Conservation (phyloP, 2,329 filamentous ascomycete species). For the Cadophora sp. region DNA sequence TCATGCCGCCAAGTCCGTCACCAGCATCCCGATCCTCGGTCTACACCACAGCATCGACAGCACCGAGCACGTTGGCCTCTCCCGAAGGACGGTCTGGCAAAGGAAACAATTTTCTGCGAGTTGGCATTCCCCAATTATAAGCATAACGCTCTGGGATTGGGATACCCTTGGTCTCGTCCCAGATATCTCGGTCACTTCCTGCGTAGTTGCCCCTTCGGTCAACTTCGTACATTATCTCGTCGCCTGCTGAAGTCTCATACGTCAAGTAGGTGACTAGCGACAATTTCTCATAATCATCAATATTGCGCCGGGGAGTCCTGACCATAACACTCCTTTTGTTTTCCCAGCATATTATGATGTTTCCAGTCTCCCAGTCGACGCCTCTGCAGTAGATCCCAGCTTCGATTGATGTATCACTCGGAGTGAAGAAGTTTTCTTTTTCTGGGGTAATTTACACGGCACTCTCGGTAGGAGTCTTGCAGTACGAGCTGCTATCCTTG, state of each 20-base stretch:
- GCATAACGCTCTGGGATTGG: background rate
- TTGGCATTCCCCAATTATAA: background rate
- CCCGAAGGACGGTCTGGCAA: background rate
- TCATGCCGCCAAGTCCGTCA: too few species aligned
- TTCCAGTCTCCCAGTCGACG: background rate
- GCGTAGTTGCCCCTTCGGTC: background rate
- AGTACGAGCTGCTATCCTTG: slow-evolving; percentile 7
- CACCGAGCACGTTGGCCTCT: background rate
- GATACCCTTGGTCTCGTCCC: background rate
- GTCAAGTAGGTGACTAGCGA: background rate
- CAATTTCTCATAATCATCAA: background rate
- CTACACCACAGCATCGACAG: background rate
- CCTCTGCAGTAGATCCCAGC: background rate
- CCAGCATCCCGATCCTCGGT: background rate
- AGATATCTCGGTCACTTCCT: background rate
- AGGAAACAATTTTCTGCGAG: slow-evolving; percentile 1
- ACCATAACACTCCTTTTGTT: background rate
- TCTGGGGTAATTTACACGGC: slow-evolving; percentile 4
- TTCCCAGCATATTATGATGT: background rate
- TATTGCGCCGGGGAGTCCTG: background rate
- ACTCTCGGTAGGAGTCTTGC: background rate
- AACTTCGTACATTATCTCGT: background rate
- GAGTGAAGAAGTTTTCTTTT: background rate
- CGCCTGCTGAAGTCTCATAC: background rate
- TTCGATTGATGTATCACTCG: background rate